Evolutionary conservation across 1,139 yeast species (phyloP), one percentile per base, ranked within the genome.

Genomic region (Geotrichum phurueaensis): DNA sequence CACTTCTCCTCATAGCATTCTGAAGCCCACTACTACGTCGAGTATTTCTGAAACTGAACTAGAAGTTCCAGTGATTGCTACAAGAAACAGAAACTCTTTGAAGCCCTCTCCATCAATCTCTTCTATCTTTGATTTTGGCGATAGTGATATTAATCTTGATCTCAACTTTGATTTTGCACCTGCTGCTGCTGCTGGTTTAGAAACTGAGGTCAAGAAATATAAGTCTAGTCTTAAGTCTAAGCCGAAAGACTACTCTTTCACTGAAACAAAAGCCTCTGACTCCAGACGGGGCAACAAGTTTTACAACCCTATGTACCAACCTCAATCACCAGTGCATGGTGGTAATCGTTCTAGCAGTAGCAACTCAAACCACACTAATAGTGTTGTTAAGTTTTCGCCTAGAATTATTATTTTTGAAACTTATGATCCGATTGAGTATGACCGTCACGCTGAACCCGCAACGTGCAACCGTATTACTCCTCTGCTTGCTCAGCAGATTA

Each of bases 371-470:
- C 54, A 53, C 10, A 31, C n/a, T 43, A 36, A 43, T 43, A 54
- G 39, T 7, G 27, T 25, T 27, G 96, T 94, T 18, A 76, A 84
- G 54, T 94, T 94, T 73, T 87, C 96, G 2, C 86, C 96, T 0
- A 81, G 92, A 68, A 89, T 94, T 65, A 83, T 90, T 13, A 81
- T 94, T 56, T 92, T 86, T 73, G 96, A 91, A 65, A 94, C 97
- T 0, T 91, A 88, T 73, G 83, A 87, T 64, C 86, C 87, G 54
- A 85, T 83, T 20, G 97, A 89, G 67, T 94, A 94, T 72, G 98
- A 94, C 72, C 84, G 99, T 68, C 91, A 87, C 65, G 97, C 98
- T 0, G 98, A 91, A 66, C 80, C 87, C 52, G 96, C 96, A 4
- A 91, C 98, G 1, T 92, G 98, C 76, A 91, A 92, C 74, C 91